These are phyloP conservation scores for Geotrichum macrosporum DNA, from an alignment of 1,139 yeast genomes.

Conservation along the genomic window DNA sequence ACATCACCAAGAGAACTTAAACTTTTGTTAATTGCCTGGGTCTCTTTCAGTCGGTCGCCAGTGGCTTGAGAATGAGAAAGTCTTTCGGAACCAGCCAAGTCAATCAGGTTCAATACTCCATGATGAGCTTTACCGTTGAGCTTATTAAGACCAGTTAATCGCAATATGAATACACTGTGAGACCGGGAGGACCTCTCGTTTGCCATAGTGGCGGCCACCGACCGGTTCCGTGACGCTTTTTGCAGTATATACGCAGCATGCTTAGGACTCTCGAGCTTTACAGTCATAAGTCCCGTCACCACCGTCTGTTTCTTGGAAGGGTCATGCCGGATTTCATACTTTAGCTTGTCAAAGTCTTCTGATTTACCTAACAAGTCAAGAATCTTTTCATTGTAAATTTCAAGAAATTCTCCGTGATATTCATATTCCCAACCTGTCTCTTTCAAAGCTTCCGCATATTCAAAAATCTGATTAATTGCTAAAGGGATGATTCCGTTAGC, in stretches of 20 bases:
- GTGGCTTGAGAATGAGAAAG: conserved; percentile 58
- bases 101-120: conserved; percentile 71
- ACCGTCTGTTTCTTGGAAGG: conserved; percentile 48
- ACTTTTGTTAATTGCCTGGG: conserved; percentile 85
- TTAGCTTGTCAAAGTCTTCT: conserved; percentile 36
- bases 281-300: conserved; percentile 56
- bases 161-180: conserved; percentile 67
- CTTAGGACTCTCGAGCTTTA: conserved; percentile 46
- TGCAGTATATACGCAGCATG: conserved; percentile 52
- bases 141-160: conserved; percentile 53
- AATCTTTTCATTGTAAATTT: conserved; percentile 80
- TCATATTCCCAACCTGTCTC: conserved; percentile 62
- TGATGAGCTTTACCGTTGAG: conserved; percentile 48
- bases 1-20: conserved; percentile 88
- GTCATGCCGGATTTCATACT: conserved; percentile 74
- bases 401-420: conserved; percentile 74
- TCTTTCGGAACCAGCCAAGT: conserved; percentile 87
- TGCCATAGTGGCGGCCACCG: conserved; percentile 77
- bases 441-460: conserved; percentile 48
- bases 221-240: conserved; percentile 51
- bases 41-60: conserved; percentile 79
- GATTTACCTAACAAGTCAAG: conserved; percentile 54
- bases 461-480: conserved; percentile 68
- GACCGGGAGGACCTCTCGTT: conserved; percentile 75
- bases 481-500: conserved; percentile 77